phyloP scores from a whole-genome alignment of 345 rosid species.

The Aethionema arabicum region DNA sequence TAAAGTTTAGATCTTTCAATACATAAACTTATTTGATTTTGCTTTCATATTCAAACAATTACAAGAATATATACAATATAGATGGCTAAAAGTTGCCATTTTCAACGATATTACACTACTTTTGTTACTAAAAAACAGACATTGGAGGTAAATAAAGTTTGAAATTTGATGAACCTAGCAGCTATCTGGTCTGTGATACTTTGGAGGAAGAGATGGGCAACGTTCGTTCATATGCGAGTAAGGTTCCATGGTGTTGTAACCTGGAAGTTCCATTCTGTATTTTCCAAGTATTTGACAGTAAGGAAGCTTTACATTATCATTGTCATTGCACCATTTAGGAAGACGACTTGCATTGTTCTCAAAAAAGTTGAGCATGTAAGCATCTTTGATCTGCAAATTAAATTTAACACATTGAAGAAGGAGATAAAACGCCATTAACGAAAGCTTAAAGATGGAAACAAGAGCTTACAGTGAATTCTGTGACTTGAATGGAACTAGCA shows the following conservation, averaged over 20 bases:
- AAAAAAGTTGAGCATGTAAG: slow-evolving; percentile 68
- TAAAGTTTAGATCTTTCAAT: not conserved
- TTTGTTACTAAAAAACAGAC: slow-evolving; percentile 9
- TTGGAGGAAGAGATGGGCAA: slow-evolving; percentile 90
- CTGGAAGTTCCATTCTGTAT: slow-evolving; percentile 92
- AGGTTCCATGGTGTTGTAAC: slow-evolving; percentile 73
- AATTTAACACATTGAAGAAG: not conserved
- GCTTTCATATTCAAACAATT: slow-evolving; percentile 11
- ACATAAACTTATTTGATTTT: no score
- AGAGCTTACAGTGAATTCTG: slow-evolving; percentile 76
- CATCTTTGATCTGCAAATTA: slow-evolving; percentile 72
- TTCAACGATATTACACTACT: slow-evolving; percentile 6
- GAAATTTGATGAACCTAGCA: slow-evolving; percentile 42
- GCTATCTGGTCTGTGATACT: slow-evolving; percentile 55
- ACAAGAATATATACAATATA: slow-evolving; percentile 23
- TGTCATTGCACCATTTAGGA: slow-evolving; percentile 92
- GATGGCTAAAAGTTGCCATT: not conserved
- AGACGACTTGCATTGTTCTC: slow-evolving; percentile 76
- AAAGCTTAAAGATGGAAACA: not conserved
- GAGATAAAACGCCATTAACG: not conserved
- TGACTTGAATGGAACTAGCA: slow-evolving; percentile 70
- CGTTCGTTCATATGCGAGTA: slow-evolving; percentile 85
- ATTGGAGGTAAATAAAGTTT: slow-evolving; percentile 9
- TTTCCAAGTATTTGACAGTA: slow-evolving; percentile 88
- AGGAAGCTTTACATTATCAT: slow-evolving; percentile 68